These are phyloP conservation scores for Calophaca sinica DNA, from an alignment of 306 rosid species.

Conservation along the genomic window DNA sequence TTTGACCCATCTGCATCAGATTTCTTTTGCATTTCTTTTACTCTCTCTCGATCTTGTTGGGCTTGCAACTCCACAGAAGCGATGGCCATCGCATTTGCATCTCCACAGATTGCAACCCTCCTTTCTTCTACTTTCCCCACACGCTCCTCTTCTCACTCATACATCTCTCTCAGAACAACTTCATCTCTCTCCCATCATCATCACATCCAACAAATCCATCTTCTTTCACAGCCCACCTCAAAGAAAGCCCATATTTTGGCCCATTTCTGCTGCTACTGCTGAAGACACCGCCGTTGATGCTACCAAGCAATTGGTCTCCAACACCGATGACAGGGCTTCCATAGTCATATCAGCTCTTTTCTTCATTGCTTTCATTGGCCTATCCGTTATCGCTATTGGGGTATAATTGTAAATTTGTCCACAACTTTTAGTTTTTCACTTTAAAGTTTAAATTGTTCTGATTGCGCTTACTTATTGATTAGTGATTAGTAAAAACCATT, in stretches of 20 bases:
- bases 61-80: too few relatives aligned
- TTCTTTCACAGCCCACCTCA: slow-evolving; percentile 44
- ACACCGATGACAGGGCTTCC: slow-evolving; percentile 55
- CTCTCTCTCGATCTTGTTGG: too few relatives aligned
- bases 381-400: slow-evolving; percentile 81
- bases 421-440: not conserved
- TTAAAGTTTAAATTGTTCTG: too few relatives aligned
- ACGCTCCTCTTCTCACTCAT: slow-evolving; percentile 39
- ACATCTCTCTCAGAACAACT: slow-evolving; percentile 12
- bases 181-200: slow-evolving; percentile 3
- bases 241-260: slow-evolving; percentile 23
- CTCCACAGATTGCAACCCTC: slow-evolving; percentile 49
- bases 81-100: not conserved
- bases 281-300: slow-evolving; percentile 56
- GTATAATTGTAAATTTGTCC: slow-evolving; percentile 44
- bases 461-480: not conserved
- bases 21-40: too few relatives aligned
- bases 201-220: slow-evolving; percentile 36
- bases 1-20: too few relatives aligned
- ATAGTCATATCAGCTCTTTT: slow-evolving; percentile 66
- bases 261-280: slow-evolving; percentile 44
- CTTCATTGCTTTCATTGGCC: slow-evolving; percentile 73
- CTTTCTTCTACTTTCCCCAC: not conserved
- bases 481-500: too few relatives aligned
- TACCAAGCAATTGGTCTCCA: slow-evolving; percentile 16